Evolutionary conservation across 1,284 basidiomycete species (phyloP), one percentile per base, ranked within the genome.

Genomic region (Puccinia polysora): DNA sequence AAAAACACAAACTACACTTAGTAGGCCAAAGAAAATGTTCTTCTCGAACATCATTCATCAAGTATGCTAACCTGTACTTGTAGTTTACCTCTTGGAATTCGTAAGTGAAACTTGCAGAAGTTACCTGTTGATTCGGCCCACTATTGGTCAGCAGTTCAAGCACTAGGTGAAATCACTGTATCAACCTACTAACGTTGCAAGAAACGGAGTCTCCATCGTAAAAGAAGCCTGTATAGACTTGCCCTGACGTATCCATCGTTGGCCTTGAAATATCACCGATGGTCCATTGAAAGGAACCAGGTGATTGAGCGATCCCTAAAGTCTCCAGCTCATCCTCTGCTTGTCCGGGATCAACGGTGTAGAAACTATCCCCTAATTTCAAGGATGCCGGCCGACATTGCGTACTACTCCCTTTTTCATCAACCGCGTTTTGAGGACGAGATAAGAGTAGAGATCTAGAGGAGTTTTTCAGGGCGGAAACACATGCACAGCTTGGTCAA

Each of bases 211-310:
- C 65, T 58, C 65, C 65, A 45, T 59, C 40, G 28, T 68, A 68
- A n/a, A 56, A 15, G 25, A 68, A 68, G 10, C 65, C 65, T 30
- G 65, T 58, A 15, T 68, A 56, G 14, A 55, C 43, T 34, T 55
- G 56, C 8, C 53, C 55, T 40, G 23, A 14, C 38, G 40, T 34
- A 38, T 12, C 53, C 43, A 2, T 53, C 50, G n/a, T 40, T 47
- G 65, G 25, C n/a, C 52, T 32, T n/a, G 65, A 34, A 68, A 68
- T 68, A 40, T 68, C 55, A 2, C 65, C 65, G 45, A 68, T 56
- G 15, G 65, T 68, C 65, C 65, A 68, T 49, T 56, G 38, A 55
- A 68, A 68, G 6, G 43, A 47, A 25, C 65, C 65, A 43, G 65
- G 65, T 14, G 50, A 53, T 2, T 52, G 3, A 14, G 25, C 50